These are phyloP conservation scores for Aspergillus sp. DNA, from an alignment of 2,329 filamentous ascomycete species.

Conservation along the genomic window DNA sequence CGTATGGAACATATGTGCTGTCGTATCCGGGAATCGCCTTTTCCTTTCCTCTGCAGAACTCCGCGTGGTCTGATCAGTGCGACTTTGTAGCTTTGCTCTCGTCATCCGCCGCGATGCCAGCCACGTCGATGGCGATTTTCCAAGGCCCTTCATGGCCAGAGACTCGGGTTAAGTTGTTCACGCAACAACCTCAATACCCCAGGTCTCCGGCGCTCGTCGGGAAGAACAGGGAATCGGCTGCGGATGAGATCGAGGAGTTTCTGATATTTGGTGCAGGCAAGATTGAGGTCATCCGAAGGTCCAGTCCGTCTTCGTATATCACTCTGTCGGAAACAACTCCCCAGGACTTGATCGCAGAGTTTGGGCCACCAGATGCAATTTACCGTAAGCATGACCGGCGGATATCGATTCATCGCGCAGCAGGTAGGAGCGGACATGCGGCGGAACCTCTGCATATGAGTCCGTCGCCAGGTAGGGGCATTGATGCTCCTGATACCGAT, in stretches of 20 bases:
- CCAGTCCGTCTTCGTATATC: constrained; percentile 59
- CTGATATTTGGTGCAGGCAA: constrained; percentile 68
- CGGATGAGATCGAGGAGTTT: constrained; percentile 79
- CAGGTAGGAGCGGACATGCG: constrained; percentile 17
- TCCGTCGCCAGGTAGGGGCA: constrained; percentile 25
- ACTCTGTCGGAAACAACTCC: constrained; percentile 76
- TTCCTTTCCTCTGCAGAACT: constrained; percentile 68
- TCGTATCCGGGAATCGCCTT: constrained; percentile 94
- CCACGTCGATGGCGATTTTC: constrained; percentile 83
- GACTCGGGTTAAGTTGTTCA: constrained; percentile 67
- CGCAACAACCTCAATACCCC: constrained; percentile 61
- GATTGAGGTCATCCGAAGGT: constrained; percentile 67
- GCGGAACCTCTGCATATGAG: constrained; percentile 24
- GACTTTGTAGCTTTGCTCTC: constrained; percentile 84
- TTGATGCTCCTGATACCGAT: constrained; percentile 55
- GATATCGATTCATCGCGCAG: constrained; percentile 64
- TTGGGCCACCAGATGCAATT: constrained; percentile 88
- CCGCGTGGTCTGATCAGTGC: constrained; percentile 60
- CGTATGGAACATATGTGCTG: constrained; percentile 70
- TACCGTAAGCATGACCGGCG: constrained; percentile 85
- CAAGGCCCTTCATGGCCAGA: constrained; percentile 85
- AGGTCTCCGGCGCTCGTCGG: constrained; percentile 60
- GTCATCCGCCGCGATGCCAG: constrained; percentile 64
- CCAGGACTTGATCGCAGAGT: constrained; percentile 80
- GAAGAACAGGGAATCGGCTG: constrained; percentile 67